Conservation (phyloP, 306 rosid species). For the Fragaria nilgerrensis region DNA sequence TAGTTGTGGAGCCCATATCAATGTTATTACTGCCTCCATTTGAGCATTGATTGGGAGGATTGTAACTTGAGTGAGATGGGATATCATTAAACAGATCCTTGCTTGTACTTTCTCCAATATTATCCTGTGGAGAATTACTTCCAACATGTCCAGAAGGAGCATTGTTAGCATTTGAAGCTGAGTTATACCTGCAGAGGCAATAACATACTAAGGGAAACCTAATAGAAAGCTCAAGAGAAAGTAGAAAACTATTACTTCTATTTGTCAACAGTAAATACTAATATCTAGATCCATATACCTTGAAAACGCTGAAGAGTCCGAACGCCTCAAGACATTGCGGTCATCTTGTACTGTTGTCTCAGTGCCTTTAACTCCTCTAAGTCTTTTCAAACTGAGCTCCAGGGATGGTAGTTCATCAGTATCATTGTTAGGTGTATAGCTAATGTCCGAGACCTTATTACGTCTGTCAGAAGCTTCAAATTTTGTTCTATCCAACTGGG, state of each 20-base stretch:
- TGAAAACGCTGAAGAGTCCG: slow-evolving; percentile 79
- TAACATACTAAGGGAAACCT: not conserved
- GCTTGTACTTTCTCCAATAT: slow-evolving; percentile 47
- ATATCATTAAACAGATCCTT: slow-evolving; percentile 48
- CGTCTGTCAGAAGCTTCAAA: slow-evolving; percentile 46
- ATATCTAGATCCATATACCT: slow-evolving; percentile 41
- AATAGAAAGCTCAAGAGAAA: not conserved
- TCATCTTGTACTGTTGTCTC: slow-evolving; percentile 56
- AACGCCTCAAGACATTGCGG: slow-evolving; percentile 68
- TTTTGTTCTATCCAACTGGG: slow-evolving; percentile 46
- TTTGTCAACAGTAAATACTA: not conserved
- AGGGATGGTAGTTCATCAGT: slow-evolving; percentile 53
- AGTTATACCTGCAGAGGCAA: slow-evolving; percentile 52
- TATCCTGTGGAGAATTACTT: slow-evolving; percentile 56
- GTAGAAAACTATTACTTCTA: slow-evolving; percentile 3
- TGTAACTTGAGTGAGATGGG: slow-evolving; percentile 58
- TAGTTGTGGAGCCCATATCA: slow-evolving; percentile 72
- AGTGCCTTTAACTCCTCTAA: slow-evolving; percentile 54
- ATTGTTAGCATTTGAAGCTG: slow-evolving; percentile 56
- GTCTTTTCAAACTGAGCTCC: slow-evolving; percentile 80
- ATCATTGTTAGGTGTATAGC: slow-evolving; percentile 38
- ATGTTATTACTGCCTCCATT: slow-evolving; percentile 65
- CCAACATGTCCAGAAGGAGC: slow-evolving; percentile 60
- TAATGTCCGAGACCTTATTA: slow-evolving; percentile 36
- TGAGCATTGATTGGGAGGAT: slow-evolving; percentile 64